A percentile compares a stretch with the other conserved stretches of the same genome.
Conservation (phyloP, 768 basidiomycete species). For the Tylopilus felleus region DNA sequence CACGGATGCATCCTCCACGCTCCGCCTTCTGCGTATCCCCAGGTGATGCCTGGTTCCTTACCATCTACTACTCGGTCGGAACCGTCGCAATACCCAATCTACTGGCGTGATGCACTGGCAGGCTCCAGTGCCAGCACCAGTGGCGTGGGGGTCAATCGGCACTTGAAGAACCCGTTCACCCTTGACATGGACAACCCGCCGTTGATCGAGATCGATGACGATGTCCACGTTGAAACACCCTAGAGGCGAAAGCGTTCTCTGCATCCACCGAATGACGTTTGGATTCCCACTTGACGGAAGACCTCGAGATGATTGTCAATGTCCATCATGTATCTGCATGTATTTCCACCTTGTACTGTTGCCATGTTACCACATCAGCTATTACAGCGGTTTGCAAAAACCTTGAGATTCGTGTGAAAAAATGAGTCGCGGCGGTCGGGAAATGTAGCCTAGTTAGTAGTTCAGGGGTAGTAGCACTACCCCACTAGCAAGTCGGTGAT, state of each 20-base stretch:
- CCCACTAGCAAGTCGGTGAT: too few relatives aligned
- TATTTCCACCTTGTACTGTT: conserved; percentile 4
- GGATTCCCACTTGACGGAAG: not conserved
- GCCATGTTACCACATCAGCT: not conserved
- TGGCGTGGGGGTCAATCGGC: not conserved
- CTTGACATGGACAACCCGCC: not conserved
- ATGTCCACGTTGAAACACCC: not conserved
- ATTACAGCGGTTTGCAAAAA: too few relatives aligned
- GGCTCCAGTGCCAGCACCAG: not conserved
- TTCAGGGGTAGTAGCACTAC: too few relatives aligned
- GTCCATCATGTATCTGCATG: not conserved
- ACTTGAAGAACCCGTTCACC: conserved; percentile 5
- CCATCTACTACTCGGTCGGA: not conserved
- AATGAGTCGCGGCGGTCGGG: too few relatives aligned
- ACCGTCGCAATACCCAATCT: not conserved
- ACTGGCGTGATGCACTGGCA: not conserved
- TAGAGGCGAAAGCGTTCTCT: not conserved
- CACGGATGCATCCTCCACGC: conserved; percentile 18
- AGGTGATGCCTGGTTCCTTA: conserved; percentile 28
- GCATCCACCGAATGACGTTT: not conserved
- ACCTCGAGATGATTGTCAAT: too few relatives aligned
- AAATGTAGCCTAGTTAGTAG: too few relatives aligned
- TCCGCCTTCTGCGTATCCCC: conserved; percentile 25
- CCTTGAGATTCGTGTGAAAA: too few relatives aligned
- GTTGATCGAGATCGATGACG: conserved; percentile 3